Evolutionary conservation across 768 basidiomycete genomes (phyloP).

Genomic region (Mycena indigotica): DNA sequence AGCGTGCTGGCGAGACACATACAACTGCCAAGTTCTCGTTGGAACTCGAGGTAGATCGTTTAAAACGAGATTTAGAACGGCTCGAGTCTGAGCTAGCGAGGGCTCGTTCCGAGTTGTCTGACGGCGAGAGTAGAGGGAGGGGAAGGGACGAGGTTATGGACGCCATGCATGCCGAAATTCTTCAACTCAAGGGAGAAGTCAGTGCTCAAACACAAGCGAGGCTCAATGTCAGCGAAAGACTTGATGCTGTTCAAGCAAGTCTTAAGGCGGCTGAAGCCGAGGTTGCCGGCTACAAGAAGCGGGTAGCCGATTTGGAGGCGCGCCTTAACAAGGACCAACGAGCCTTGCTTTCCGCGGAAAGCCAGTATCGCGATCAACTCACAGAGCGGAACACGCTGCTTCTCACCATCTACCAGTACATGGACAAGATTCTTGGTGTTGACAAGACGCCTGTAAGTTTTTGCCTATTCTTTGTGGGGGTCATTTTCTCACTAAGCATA

Average conservation of each 20-base stretch:
- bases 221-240: constrained; percentile 84
- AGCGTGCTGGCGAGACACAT: constrained; percentile 80
- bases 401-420: constrained; percentile 90
- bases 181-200: constrained; percentile 77
- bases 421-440: constrained; percentile 91
- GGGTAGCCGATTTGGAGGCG: constrained; percentile 75
- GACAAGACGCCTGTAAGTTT: constrained; percentile 78
- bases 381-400: constrained; percentile 92
- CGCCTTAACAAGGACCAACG: constrained; percentile 83
- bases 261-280: constrained; percentile 74
- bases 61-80: constrained; percentile 81
- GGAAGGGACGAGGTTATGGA: constrained; percentile 77
- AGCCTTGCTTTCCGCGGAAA: constrained; percentile 67
- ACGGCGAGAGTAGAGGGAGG: constrained; percentile 63
- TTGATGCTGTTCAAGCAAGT: constrained; percentile 67
- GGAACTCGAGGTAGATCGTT: constrained; percentile 85
- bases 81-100: constrained; percentile 78
- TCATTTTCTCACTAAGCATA: constrained; percentile 27
- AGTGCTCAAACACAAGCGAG: constrained; percentile 86
- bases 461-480: background rate
- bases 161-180: constrained; percentile 74
- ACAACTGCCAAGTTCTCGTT: constrained; percentile 82
- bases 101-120: constrained; percentile 67
- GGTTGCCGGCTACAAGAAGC: constrained; percentile 55
- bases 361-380: constrained; percentile 86